Percentiles rank a stretch among this genome's conserved stretches.
phyloP scores from a whole-genome alignment of 306 rosid species.

The Senna tora region DNA sequence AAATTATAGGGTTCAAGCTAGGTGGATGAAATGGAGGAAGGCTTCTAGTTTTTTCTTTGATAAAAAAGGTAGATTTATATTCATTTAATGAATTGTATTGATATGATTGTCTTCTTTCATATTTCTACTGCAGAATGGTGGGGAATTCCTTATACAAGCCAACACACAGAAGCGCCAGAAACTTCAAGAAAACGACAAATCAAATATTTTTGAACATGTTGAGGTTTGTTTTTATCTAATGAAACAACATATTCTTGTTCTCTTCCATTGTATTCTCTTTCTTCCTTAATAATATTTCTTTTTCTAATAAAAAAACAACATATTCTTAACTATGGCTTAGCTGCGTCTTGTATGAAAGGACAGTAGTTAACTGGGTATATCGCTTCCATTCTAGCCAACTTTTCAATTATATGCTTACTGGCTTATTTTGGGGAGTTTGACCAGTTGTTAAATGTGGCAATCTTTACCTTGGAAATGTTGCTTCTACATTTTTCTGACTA shows the following conservation, averaged over 20 bases:
- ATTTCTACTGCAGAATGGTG: slow-evolving; percentile 52
- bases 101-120: slow-evolving; percentile 5
- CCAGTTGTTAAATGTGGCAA: slow-evolving; percentile 12
- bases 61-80: neutral
- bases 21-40: too few species aligned
- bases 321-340: slow-evolving; percentile 10
- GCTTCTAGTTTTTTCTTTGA: too few species aligned
- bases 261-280: too few species aligned
- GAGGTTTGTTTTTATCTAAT: slow-evolving; percentile 64
- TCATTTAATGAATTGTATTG: slow-evolving; percentile 15
- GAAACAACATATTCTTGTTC: slow-evolving; percentile 21
- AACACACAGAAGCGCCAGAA: slow-evolving; percentile 83
- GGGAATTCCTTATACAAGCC: slow-evolving; percentile 87
- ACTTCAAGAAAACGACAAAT: slow-evolving; percentile 54
- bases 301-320: too few species aligned
- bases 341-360: slow-evolving; percentile 20
- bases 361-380: neutral
- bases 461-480: slow-evolving; percentile 15
- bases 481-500: slow-evolving; percentile 25
- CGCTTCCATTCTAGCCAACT: slow-evolving; percentile 11
- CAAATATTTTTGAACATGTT: slow-evolving; percentile 57
- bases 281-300: too few species aligned
- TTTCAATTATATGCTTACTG: slow-evolving; percentile 10
- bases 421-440: slow-evolving; percentile 20
- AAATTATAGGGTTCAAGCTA: too few species aligned